Base-by-base conservation (phyloP, 169 alveolate genomes). In the Cryptosporidium meleagridis region DNA sequence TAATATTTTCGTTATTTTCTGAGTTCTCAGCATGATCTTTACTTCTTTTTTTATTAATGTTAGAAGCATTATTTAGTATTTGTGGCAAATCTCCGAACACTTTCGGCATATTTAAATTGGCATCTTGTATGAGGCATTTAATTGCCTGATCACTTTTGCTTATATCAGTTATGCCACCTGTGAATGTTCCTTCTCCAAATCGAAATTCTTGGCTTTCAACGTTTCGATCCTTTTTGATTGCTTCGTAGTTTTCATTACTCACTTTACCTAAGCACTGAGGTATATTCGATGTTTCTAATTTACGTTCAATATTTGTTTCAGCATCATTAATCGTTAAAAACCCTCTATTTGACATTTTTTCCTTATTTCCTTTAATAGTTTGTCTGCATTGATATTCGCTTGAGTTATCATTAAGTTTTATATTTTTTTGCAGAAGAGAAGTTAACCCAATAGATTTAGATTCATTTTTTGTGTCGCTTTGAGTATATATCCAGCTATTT, bases 401-500 rank as follows among this genome's bases (percentile, higher is more conserved):
- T 12, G 31, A 14, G 8, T 51, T 23, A 18, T 80, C 89, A 21
- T 65, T 65, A 2, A 80, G 39, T 80, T 62, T 80, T 26, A 53
- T 41, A 29, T 44, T 80, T 59, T 59, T 80, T 62, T 80, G 75
- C 16, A 80, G 18, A 26, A 80, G 75, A 23, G 80, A 62, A 44
- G 89, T 62, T 14, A 80, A 65, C 61, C 89, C 89, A 80, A 44
- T 45, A 45, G 89, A 80, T 65, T 80, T 80, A 35, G 89, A 80
- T 31, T 80, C 89, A 41, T 80, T 80, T 41, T 65, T 80, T 39
- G 75, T 53, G 18, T 80, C 89, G 41, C 80, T 65, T 62, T 80
- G 89, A 45, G 67, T 62, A 16, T 55, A 33, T 18, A 80, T 37
- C 89, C 89, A 80, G 33, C 89, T 80, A 62, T 80, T 80, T 44